Base-by-base conservation (phyloP, 1,284 basidiomycete species). In the Malassezia equina region DNA sequence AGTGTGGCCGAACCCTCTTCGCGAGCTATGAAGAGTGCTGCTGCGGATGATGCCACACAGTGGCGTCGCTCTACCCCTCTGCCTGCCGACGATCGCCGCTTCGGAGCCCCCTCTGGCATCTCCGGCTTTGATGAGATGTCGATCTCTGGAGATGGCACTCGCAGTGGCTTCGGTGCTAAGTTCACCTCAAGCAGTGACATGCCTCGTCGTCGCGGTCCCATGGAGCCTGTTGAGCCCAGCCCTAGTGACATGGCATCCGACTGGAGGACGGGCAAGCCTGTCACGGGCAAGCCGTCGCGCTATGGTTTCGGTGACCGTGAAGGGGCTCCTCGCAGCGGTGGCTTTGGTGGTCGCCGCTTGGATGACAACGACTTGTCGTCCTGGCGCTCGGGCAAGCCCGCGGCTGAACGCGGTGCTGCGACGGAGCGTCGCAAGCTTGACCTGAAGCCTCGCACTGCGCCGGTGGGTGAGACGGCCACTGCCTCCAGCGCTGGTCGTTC, bases 21-120 rank as follows among this genome's bases (percentile, higher is more conserved):
- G 51, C 41, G 32, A 29, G 28, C 54, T 27, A 23, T 49, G 19
- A 61, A 53, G 52, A 47, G 51, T 17, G 54, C 56, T 21, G 73
- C 68, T 21, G 79, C 79, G 4, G 79, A 80, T 46, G 77, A 78
- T 51, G 73, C 78, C 5, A 69, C 64, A 21, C 84, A 83, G 58
- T 95, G 90, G 90, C 81, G 90, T 52, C 84, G 90, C 55, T 83
- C 88, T 9, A 88, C 86, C 1, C 91, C 90, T 42, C 81, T 91
- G 0, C 68, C 71, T 5, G 51, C 69, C 12, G 49, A 41, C 29
- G 36, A 51, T 27, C 45, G 53, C 15, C 34, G 47, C 12, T 52
- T 60, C 11, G 57, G 55, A 43, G 61, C 64, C 39, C 31, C 31
- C 12, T 29, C 59, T 28, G 57, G 51, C 19, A 24, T 32, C 6